Base-by-base conservation (phyloP, 495 filamentous ascomycete genomes). In the Hypoxylon trugodes region DNA sequence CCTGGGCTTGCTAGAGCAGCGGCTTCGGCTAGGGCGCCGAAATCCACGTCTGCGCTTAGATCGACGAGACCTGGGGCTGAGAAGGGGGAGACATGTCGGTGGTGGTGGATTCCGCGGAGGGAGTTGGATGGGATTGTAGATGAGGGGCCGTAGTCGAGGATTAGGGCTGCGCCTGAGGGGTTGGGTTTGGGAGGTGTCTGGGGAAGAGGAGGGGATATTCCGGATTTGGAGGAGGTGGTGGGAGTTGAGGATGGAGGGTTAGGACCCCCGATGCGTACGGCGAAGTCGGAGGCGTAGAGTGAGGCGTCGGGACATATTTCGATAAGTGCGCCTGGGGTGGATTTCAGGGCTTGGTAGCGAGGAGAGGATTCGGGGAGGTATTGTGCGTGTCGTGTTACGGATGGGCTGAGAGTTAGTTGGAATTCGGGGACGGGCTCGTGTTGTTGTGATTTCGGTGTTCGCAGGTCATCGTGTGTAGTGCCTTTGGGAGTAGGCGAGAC, bases 1-100 rank as follows among this genome's bases (percentile, higher is more conserved):
- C 86, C 89, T 5, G 87, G 83, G 58, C 86, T 90, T 0, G 90
- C 88, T 22, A 80, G 76, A 13, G 90, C 74, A 2, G 93, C 94
- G 1, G 90, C 81, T 75, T 97, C 94, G 2, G 90, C 92, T 3
- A 98, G 75, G 4, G 87, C 90, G 1, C 78, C 79, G 66, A 98
- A 98, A 71, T 98, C 95, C 0, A 98, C 95, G 72, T 98, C 93
- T 0, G 89, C 94, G 61, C 84, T 89, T 3, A 98, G 79, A 69
- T 98, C 95, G 3, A 93, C 90, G 26, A 86, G 84, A 0, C 95
- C 95, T 0, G 95, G 90, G 6, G 80, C 76, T 2, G 81, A 77
- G 63, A 98, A 91, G 2, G 95, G 90, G 2, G 87, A 89, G 26
- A 95, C 89, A 10, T 76, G 84, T 9, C 77, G 70, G 74, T 98